Conservation (phyloP, 257 asterid genomes). For the Gardenia jasminoides region DNA sequence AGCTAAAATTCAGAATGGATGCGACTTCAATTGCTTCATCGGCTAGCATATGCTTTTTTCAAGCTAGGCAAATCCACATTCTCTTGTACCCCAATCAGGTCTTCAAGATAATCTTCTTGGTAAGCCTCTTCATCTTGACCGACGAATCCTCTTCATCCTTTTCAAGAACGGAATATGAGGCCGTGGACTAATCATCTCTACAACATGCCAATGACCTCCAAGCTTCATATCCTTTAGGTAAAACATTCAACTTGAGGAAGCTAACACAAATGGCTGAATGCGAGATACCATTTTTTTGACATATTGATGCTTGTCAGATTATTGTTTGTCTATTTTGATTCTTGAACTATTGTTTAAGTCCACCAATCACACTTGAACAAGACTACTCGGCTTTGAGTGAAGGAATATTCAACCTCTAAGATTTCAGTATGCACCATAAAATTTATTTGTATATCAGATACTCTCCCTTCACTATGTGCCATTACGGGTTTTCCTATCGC, state of each 20-base stretch:
- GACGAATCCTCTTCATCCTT: not conserved
- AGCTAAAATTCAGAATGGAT: too few species aligned
- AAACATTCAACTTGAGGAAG: not conserved
- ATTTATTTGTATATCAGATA: too few species aligned
- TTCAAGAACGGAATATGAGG: not conserved
- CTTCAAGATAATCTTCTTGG: not conserved
- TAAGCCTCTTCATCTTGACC: not conserved
- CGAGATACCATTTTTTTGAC: not conserved
- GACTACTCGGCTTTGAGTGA: not conserved
- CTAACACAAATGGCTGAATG: not conserved
- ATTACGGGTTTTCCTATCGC: not conserved
- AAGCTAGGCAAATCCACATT: not conserved
- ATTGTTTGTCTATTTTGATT: too few species aligned
- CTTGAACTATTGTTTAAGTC: not conserved
- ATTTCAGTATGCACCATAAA: not conserved
- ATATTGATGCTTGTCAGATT: too few species aligned
- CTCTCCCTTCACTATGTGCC: not conserved
- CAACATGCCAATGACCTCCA: not conserved
- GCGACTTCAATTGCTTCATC: not conserved
- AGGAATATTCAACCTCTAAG: not conserved
- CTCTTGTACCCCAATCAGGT: not conserved
- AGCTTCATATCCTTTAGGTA: not conserved
- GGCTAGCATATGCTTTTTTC: too few species aligned
- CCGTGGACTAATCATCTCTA: not conserved
- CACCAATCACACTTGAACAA: too few species aligned